Evolutionary conservation across 164 flowering plant genomes (phyloP).

Genomic region (Dillenia suffruticosa): DNA sequence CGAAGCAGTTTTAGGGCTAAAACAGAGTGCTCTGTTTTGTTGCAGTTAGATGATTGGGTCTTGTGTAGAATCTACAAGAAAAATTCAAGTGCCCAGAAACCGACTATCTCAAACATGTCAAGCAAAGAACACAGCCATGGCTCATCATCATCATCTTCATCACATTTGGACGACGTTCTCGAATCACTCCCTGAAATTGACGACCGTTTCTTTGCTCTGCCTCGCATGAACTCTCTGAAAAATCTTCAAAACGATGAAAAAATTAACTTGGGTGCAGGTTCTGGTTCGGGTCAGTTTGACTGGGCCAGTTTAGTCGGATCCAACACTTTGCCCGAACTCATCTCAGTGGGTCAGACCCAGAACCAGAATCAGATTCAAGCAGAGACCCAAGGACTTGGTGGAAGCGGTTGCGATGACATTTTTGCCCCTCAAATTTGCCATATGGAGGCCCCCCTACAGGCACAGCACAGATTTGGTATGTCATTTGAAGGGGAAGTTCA

Average conservation of each 20-base stretch:
- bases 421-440: constrained; percentile 14
- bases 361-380: constrained; percentile 5
- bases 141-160: constrained; percentile 43
- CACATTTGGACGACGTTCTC: constrained; percentile 59
- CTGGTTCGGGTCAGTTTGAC: constrained; percentile 43
- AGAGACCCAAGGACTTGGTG: constrained; percentile 11
- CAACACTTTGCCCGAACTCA: constrained; percentile 23
- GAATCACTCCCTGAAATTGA: constrained; percentile 66
- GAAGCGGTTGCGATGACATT: neutral
- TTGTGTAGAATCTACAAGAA: constrained; percentile 80
- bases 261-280: constrained; percentile 21
- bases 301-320: constrained; percentile 48
- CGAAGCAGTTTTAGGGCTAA: too few species aligned
- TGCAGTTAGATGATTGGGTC: constrained; percentile 88
- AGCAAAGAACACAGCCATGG: constrained; percentile 38
- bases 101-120: constrained; percentile 10
- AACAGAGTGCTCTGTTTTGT: constrained; percentile 2
- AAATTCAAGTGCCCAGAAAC: constrained; percentile 39
- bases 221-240: constrained; percentile 44
- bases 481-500: constrained; percentile 54
- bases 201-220: constrained; percentile 40
- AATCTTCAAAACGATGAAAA: constrained; percentile 23
- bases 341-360: neutral
- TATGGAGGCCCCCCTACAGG: constrained; percentile 17
- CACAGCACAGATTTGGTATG: constrained; percentile 3